phyloP scores from a whole-genome alignment of 805 yeast species.

The Spathaspora girioi region DNA sequence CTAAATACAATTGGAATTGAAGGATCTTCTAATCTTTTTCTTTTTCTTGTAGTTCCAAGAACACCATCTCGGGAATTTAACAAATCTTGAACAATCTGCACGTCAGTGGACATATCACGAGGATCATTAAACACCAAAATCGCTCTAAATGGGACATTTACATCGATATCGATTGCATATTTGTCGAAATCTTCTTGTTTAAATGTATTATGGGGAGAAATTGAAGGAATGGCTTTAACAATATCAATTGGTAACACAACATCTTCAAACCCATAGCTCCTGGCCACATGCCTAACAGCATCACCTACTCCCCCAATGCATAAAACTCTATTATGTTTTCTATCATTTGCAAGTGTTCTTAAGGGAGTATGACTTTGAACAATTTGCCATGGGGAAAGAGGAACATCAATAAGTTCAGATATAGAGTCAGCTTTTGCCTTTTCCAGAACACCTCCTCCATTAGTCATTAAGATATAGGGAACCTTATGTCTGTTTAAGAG shows the following conservation, averaged over 20 bases:
- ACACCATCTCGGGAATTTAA: conserved; percentile 60
- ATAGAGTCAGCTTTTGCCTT: conserved; percentile 42
- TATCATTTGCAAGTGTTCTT: conserved; percentile 49
- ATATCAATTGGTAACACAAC: conserved; percentile 74
- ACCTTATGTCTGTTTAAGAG: conserved; percentile 50
- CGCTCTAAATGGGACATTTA: conserved; percentile 57
- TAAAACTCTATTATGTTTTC: conserved; percentile 54
- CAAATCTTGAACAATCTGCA: conserved; percentile 72
- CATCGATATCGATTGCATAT: conserved; percentile 33
- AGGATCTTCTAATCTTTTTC: conserved; percentile 33
- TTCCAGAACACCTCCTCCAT: conserved; percentile 86
- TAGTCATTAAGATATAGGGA: conserved; percentile 82
- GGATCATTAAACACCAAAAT: conserved; percentile 85
- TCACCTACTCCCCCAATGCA: conserved; percentile 83
- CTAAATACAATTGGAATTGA: conserved; percentile 73
- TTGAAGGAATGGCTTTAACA: conserved; percentile 50
- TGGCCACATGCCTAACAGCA: conserved; percentile 68
- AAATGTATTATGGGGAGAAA: conserved; percentile 69
- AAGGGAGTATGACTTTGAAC: conserved; percentile 89
- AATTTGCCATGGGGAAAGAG: conserved; percentile 58
- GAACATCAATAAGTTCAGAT: conserved; percentile 19
- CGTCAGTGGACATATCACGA: conserved; percentile 80
- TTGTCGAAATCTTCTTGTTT: conserved; percentile 40
- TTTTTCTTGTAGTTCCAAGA: conserved; percentile 55
- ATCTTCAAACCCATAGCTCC: conserved; percentile 70